These are phyloP conservation scores for Huntiella moniliformis DNA, from an alignment of 2,329 filamentous ascomycete genomes.

Conservation along the genomic window DNA sequence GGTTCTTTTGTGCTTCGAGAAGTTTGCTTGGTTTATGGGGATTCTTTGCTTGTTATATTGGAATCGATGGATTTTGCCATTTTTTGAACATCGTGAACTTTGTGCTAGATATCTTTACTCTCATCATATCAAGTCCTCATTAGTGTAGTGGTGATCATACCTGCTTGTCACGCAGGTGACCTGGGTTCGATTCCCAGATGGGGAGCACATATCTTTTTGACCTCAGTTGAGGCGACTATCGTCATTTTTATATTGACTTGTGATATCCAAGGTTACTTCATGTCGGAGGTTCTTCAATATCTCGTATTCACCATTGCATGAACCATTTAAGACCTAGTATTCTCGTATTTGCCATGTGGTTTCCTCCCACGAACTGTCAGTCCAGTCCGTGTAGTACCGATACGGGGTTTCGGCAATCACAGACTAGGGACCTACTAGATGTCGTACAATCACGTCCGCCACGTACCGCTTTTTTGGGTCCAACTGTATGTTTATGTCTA, in stretches of 20 bases:
- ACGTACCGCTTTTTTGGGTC: too few relatives aligned
- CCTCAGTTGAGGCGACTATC: not conserved
- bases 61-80: not conserved
- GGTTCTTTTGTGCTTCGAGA: not conserved
- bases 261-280: not conserved
- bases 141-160: constrained; percentile 12
- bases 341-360: not conserved
- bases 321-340: not conserved
- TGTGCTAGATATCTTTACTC: not conserved
- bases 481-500: not conserved
- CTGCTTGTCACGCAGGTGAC: constrained; percentile 12
- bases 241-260: not conserved
- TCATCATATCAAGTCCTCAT: constrained; percentile 2
- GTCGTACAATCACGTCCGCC: too few relatives aligned
- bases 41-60: not conserved
- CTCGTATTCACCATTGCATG: not conserved
- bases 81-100: not conserved
- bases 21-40: not conserved
- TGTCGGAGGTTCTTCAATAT: not conserved
- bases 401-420: too few relatives aligned
- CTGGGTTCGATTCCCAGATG: constrained; percentile 12
- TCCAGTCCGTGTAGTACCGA: too few relatives aligned
- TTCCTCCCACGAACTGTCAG: too few relatives aligned
- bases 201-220: constrained; percentile 4
- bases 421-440: too few relatives aligned